Evolutionary conservation across 805 yeast species (phyloP).

Genomic region (Candida krabiensis): DNA sequence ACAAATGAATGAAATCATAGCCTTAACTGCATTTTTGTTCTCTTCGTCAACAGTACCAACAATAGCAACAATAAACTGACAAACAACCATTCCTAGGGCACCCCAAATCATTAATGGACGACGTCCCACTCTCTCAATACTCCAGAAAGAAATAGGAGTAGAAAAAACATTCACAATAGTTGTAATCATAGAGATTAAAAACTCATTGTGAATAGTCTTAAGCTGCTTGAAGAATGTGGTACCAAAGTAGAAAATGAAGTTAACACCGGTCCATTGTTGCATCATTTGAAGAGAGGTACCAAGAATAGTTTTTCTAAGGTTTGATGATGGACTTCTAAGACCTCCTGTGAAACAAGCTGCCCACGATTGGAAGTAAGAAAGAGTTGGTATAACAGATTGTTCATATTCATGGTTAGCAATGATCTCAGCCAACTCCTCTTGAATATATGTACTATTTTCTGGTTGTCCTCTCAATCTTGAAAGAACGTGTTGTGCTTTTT

Average conservation of each 20-base stretch:
- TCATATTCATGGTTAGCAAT: constrained; percentile 52
- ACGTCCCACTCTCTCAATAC: constrained; percentile 62
- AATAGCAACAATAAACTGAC: constrained; percentile 60
- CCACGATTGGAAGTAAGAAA: constrained; percentile 41
- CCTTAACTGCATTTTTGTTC: constrained; percentile 29
- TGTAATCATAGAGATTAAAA: constrained; percentile 52
- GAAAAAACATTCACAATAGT: constrained; percentile 52
- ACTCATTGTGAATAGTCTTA: constrained; percentile 45
- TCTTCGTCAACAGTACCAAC: constrained; percentile 33
- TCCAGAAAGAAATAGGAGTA: constrained; percentile 55
- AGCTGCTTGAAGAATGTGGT: constrained; percentile 60
- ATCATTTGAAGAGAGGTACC: constrained; percentile 47
- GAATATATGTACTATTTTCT: constrained; percentile 43
- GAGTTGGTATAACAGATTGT: constrained; percentile 32
- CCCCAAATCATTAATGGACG: constrained; percentile 49
- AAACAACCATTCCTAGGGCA: constrained; percentile 47
- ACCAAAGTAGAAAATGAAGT: constrained; percentile 74
- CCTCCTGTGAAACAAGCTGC: constrained; percentile 43
- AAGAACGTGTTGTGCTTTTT: constrained; percentile 57
- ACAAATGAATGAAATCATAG: constrained; percentile 46
- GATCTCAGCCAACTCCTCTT: constrained; percentile 51
- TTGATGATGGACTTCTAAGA: constrained; percentile 35
- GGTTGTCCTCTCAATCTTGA: constrained; percentile 55
- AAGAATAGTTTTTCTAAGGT: constrained; percentile 43
- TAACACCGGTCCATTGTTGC: constrained; percentile 79